A percentile compares a stretch with the other conserved stretches of the same genome.
phyloP scores from a whole-genome alignment of 768 basidiomycete genomes.

The Lactarius vividus region DNA sequence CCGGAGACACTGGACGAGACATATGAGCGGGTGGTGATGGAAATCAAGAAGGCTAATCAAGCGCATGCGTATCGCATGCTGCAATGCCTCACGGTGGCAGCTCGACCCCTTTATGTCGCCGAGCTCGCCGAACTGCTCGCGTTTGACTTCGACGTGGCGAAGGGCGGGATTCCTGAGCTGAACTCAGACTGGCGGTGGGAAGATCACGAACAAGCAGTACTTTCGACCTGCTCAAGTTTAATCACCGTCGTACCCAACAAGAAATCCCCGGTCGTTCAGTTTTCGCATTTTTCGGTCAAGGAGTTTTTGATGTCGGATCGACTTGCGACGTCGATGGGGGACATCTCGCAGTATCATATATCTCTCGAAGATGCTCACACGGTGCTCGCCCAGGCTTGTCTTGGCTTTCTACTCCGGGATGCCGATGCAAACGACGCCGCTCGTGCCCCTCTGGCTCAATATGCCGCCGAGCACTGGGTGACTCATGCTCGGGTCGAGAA shows the following conservation, averaged over 20 bases:
- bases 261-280: background rate
- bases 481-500: background rate
- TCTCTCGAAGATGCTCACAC: background rate
- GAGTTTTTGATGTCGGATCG: background rate
- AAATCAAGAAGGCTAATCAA: background rate
- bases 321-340: background rate
- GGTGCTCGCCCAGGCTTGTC: background rate
- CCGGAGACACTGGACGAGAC: background rate
- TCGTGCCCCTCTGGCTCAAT: background rate
- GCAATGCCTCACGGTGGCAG: background rate
- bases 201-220: background rate
- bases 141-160: background rate
- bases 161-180: background rate
- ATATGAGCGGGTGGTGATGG: background rate
- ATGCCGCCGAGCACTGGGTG: background rate
- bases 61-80: background rate
- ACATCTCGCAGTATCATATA: background rate
- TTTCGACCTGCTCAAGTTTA: background rate
- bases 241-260: background rate
- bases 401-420: background rate
- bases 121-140: background rate
- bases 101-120: background rate
- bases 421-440: background rate
- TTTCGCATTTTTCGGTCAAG: background rate
- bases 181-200: background rate